Base-by-base conservation (phyloP, 2,329 filamentous ascomycete genomes). In the Fusarium anguioides region DNA sequence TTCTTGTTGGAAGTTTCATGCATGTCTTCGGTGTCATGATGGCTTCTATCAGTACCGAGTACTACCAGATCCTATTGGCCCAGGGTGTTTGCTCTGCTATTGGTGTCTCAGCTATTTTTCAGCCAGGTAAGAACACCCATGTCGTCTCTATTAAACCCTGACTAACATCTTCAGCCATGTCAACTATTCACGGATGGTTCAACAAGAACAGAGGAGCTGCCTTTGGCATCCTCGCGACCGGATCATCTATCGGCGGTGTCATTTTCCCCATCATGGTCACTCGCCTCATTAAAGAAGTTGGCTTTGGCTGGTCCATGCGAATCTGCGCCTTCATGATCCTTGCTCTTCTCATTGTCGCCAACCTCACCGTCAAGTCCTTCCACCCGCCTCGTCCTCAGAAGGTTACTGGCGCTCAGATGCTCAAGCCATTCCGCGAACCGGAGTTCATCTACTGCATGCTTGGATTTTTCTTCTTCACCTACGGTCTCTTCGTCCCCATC, bases 1-100 rank as follows among this genome's bases (percentile, higher is more conserved):
- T 89, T 3, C 31, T 87, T 2, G 72, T 74, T 14, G 87, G 87
- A 17, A 83, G 81, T 1, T 75, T 88, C 50, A 72, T 88, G 31
- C 84, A 89, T 54, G 83, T 90, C 17, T 84, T 90, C 53, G 84
- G 86, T 4, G 71, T 90, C 7, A 89, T 91, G 86, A 89, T 90
- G 86, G 81, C 85, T 0, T 84, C 81, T 9, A 75, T 90, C 9
- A 70, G 72, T n/a, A 76, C 64, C 0, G 53, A 80, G 39, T 82
- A 81, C 68, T 81, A 78, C 46, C 79, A 82, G 41, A 75, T 81
- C 50, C 71, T 82, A 11, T 68, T 82, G 1, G 66, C 78, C 1
- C 80, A 82, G 51, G 76, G 77, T 6, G 70, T 81, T 1, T 79
- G 74, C 52, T 77, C 75, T 2, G 76, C 77, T 10, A 72, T 81